Percentiles rank a stretch among this genome's conserved stretches.
These are phyloP conservation scores for Globisporangium abappressorium DNA, from an alignment of 352 stramenopile genomes.

Conservation along the genomic window DNA sequence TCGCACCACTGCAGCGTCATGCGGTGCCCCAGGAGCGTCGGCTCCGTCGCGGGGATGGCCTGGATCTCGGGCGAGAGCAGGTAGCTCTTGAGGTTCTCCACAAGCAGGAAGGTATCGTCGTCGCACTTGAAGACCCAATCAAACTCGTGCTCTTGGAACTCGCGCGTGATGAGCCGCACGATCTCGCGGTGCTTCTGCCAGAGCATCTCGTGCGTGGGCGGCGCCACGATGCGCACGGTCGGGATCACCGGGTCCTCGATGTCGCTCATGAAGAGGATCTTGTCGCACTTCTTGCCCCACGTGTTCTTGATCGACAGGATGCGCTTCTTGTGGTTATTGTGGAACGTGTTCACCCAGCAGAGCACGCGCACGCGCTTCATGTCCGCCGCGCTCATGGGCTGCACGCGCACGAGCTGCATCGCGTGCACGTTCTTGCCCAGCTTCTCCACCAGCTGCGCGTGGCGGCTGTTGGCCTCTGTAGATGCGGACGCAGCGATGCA, in stretches of 20 bases:
- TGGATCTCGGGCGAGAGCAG: conserved; percentile 50
- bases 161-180: conserved; percentile 61
- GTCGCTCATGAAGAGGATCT: conserved; percentile 88
- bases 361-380: conserved; percentile 54
- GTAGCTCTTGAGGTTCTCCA: conserved; percentile 83
- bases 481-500: background rate
- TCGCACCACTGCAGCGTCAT: conserved; percentile 83
- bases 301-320: conserved; percentile 67
- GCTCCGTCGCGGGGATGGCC: conserved; percentile 28
- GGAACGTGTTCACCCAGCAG: conserved; percentile 86
- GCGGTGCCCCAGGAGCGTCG: conserved; percentile 70
- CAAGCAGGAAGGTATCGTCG: conserved; percentile 84
- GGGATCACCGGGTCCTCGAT: conserved; percentile 55
- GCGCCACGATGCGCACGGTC: conserved; percentile 61
- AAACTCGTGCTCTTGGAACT: conserved; percentile 62
- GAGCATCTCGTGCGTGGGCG: conserved; percentile 67
- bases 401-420: conserved; percentile 69
- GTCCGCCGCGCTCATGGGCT: conserved; percentile 36
- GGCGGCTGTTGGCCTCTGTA: background rate
- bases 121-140: conserved; percentile 89
- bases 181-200: conserved; percentile 87
- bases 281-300: conserved; percentile 81
- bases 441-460: conserved; percentile 27
- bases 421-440: conserved; percentile 65
- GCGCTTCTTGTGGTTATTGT: conserved; percentile 66